A percentile compares a stretch with the other conserved stretches of the same genome.
Conservation (phyloP, 2,329 filamentous ascomycete species). For the Diaporthe velutina region DNA sequence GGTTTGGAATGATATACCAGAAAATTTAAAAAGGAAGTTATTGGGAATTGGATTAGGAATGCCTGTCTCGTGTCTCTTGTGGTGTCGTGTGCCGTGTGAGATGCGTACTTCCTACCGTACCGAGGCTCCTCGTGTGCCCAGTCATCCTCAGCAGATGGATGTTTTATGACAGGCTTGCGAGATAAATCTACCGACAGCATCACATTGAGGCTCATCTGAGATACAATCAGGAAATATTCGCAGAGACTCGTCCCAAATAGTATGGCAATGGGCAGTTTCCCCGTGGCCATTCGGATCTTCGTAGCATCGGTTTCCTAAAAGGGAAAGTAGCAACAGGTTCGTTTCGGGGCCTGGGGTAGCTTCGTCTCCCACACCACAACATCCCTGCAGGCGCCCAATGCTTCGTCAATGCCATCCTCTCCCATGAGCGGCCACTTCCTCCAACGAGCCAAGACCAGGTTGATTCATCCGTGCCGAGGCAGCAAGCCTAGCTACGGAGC, state of each 20-base stretch:
- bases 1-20: constrained; percentile 11
- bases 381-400: constrained; percentile 4
- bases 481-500: constrained; percentile 2
- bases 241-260: background rate
- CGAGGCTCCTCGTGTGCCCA: background rate
- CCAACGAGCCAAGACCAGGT: constrained; percentile 12
- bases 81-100: background rate
- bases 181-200: background rate
- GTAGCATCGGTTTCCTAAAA: constrained; percentile 23
- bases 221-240: background rate
- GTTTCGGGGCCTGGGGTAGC: constrained; percentile 26
- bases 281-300: background rate
- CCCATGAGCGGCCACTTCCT: background rate
- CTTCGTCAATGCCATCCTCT: constrained; percentile 12
- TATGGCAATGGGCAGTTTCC: background rate
- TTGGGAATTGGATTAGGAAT: background rate
- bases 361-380: background rate
- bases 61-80: background rate
- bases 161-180: background rate
- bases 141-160: background rate
- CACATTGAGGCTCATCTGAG: background rate
- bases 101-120: background rate
- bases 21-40: background rate
- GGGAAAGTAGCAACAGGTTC: constrained; percentile 15
- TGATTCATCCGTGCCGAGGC: constrained; percentile 11